Evolutionary conservation across 495 filamentous ascomycete species (phyloP), one percentile per base, ranked within the genome.

Genomic region (Hypoxylon fuscum): DNA sequence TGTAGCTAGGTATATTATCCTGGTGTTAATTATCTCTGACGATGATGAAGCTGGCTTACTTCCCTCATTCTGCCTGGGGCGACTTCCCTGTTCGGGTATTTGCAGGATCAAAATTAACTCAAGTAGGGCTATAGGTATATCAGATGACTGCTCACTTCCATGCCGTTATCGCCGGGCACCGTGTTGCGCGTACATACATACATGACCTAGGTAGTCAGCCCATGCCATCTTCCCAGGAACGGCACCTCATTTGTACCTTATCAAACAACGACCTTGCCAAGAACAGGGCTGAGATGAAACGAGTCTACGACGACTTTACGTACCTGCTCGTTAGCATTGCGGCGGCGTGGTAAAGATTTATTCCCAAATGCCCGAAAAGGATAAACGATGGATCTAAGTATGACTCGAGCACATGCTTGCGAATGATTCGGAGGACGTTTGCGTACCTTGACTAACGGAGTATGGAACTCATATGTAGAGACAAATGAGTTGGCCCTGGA

Each of bases 271-370:
- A 40, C 53, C 57, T 51, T 58, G 57, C 46, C 63, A 62, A 60
- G 57, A 47, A 48, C 57, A 62, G 63, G 63, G 63, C 57, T 66
- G 63, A 62, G 42, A 44, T 41, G 47, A 62, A 62, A 58, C 53
- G 37, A 21, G 41, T 21, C 18, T 37, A 41, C 62, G 38, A 51
- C 44, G 35, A 48, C 46, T 27, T 59, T 55, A 50, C 31, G 47
- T 50, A 40, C 23, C 2, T 44, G 32, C 22, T 14, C 31, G 40
- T 17, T 52, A 34, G 21, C 23, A 27, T 55, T 42, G 23, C 18
- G 49, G 55, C n/a, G 37, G 23, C 38, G 7, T 43, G 17, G 41
- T 15, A 40, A 52, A 25, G 47, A 14, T 27, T 27, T 45, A 22
- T 21, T 32, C 8, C 34, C 14, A 48, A 11, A 45, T 27, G 22